Conservation (phyloP, 2,329 filamentous ascomycete species). For the Amesomyces nigricolor region DNA sequence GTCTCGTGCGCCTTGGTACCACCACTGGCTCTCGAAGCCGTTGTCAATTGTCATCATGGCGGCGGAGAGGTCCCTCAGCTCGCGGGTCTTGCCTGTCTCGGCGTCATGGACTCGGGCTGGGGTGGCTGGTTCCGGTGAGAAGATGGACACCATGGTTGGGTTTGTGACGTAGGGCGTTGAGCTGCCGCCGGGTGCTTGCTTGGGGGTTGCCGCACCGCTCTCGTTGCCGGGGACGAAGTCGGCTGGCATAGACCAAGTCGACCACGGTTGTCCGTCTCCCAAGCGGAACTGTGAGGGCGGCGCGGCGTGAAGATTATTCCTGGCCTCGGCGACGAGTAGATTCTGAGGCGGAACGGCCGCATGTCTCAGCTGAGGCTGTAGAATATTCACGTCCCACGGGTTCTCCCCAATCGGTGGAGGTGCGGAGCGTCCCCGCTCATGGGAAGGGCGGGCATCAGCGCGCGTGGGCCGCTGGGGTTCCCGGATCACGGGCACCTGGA, state of each 20-base stretch:
- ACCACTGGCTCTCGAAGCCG: constrained; percentile 54
- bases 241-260: constrained; percentile 34
- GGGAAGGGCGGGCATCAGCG: constrained; percentile 29
- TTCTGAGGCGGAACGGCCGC: constrained; percentile 20
- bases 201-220: constrained; percentile 21
- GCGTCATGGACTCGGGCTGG: constrained; percentile 17
- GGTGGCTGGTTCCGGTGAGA: constrained; percentile 23
- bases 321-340: constrained; percentile 17
- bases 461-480: constrained; percentile 26
- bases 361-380: constrained; percentile 21
- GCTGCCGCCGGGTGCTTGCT: constrained; percentile 3
- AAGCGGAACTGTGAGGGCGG: constrained; percentile 37
- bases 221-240: constrained; percentile 27
- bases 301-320: constrained; percentile 42
- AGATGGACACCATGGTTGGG: constrained; percentile 23
- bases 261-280: constrained; percentile 47
- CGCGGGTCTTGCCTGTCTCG: constrained; percentile 35
- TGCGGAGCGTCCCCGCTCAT: constrained; percentile 45
- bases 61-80: constrained; percentile 45
- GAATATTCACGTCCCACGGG: constrained; percentile 39
- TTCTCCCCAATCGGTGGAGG: constrained; percentile 44
- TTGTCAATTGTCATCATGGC: constrained; percentile 54
- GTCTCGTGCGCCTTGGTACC: constrained; percentile 43
- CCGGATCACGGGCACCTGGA: constrained; percentile 16
- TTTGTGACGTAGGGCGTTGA: constrained; percentile 17